Evolutionary conservation across 2,329 filamentous ascomycete species (phyloP), one percentile per base, ranked within the genome.

Genomic region (Pseudofabraea citricarpa): DNA sequence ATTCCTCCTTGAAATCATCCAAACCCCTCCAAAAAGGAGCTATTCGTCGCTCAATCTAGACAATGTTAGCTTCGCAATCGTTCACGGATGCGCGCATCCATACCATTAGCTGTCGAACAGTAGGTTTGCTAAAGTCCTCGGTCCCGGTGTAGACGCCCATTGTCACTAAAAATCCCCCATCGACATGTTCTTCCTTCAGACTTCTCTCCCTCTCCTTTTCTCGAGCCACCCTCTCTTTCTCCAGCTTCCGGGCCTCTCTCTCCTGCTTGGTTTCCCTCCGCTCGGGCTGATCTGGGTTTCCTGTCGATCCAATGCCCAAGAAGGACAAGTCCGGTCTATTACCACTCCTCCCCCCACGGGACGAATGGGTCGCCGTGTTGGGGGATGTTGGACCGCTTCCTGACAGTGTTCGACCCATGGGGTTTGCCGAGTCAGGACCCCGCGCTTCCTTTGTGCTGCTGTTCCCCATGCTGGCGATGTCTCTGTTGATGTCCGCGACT

Each of bases 1-100:
- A 98, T 41, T 80, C 86, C 18, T 87, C 79, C 13, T 83, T 85
- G 64, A 93, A 89, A 63, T 97, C 90, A 51, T 95, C 85, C 4
- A 98, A 71, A 5, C 93, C 93, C 60, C 85, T 84, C 90, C 91
- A 98, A 64, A 98, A 98, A 0, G 93, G 93, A 32, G 93, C 93
- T 49, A 98, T 68, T 49, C 86, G 83, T 54, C 93, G 79, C 66
- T 98, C 93, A 62, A 98, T 90, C 91, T 97, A 50, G 35, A 48
- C 54, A 43, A 15, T 40, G 41, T 57, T 31, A 60, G 49, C 19
- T n/a, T 24, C 21, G 13, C 35, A 37, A 20, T 33, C 15, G 9
- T 32, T 9, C n/a, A 27, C 22, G 5, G 15, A 21, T 12, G n/a
- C 16, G 23, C 26, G 19, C 18, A 18, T 22, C 57, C 69, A 59